Evolutionary conservation across 2,329 filamentous ascomycete genomes (phyloP), one percentile per base, ranked within the genome.

Genomic region (Fusarium sp.): DNA sequence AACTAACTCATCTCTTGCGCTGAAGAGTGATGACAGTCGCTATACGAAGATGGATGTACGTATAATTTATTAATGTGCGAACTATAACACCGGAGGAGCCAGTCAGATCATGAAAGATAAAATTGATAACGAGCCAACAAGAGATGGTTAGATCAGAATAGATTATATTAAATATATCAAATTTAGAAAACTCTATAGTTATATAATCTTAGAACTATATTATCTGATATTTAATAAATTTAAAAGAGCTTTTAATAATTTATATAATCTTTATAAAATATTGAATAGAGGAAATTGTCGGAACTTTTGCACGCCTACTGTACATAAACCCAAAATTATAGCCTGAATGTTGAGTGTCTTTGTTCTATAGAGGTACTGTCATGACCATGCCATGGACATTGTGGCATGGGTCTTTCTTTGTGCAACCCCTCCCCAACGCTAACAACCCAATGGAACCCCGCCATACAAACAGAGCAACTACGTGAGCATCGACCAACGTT

Each of bases 371-470:
- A 24, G 24, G 24, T 28, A 22, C 22, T 22, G 22, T 22, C 5
- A 22, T 22, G 22, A 22, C 22, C 22, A 22, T 22, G 22, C 22
- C 22, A 22, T 22, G 22, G 22, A 22, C 22, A 22, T 22, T 22
- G 22, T 22, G 22, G 48, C 56, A 65, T 69, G 56, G 56, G 56
- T 60, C 56, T 51, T 62, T 60, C 56, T 54, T 62, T 66, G 56
- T 62, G 51, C 47, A 48, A 69, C 65, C 66, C 58, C 62, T 69
- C 66, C 51, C 53, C 33, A 41, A 35, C 48, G 66, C 62, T 70
- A 62, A 56, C 49, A 62, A 43, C 43, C 59, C 48, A 62, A 64
- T 20, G 33, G 54, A 65, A 70, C 67, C 67, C 67, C 67, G 67
- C 67, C 67, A 70, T 67, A 24, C 24, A 59, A 51, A 51, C 44